A percentile compares a stretch with the other conserved stretches of the same genome.
Conservation (phyloP, 2,329 filamentous ascomycete species). For the Curvularia hawaiiensis region DNA sequence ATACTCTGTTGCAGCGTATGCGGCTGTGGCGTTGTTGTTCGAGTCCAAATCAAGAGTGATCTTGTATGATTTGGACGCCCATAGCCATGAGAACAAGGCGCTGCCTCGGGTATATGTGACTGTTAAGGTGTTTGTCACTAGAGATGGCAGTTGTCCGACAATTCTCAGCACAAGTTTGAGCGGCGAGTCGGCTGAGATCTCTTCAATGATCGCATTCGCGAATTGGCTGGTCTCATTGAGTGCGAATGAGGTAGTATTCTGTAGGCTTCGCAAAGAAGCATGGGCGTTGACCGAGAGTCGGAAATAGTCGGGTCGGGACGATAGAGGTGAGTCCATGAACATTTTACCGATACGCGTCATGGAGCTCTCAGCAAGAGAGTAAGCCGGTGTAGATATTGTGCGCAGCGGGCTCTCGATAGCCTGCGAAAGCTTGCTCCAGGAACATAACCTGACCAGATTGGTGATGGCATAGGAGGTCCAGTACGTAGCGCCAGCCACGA, state of each 20-base stretch:
- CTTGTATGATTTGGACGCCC: slow-evolving; percentile 44
- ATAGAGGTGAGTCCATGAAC: slow-evolving; percentile 32
- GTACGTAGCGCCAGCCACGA: slow-evolving; percentile 60
- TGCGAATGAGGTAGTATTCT: slow-evolving; percentile 43
- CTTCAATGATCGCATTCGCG: slow-evolving; percentile 31
- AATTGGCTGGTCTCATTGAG: slow-evolving; percentile 39
- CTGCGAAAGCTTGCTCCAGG: slow-evolving; percentile 26
- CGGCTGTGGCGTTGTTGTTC: slow-evolving; percentile 24
- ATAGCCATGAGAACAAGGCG: slow-evolving; percentile 32
- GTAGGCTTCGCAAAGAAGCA: slow-evolving; percentile 44
- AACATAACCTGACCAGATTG: slow-evolving; percentile 26
- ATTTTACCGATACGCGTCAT: slow-evolving; percentile 43
- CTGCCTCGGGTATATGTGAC: slow-evolving; percentile 18
- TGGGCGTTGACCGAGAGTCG: slow-evolving; percentile 47
- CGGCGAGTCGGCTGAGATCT: slow-evolving; percentile 29
- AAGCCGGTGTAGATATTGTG: slow-evolving; percentile 36
- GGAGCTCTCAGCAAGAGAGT: slow-evolving; percentile 43
- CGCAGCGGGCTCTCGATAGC: slow-evolving; percentile 25
- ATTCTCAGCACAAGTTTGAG: slow-evolving; percentile 22
- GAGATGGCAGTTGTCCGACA: slow-evolving; percentile 22
- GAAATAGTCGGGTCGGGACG: slow-evolving; percentile 41
- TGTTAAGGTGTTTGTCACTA: slow-evolving; percentile 11
- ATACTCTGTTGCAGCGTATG: slow-evolving; percentile 42
- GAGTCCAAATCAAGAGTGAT: slow-evolving; percentile 43
- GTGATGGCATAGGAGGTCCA: slow-evolving; percentile 41